phyloP scores from a whole-genome alignment of 495 filamentous ascomycete species.

The Tuber magnatum region DNA sequence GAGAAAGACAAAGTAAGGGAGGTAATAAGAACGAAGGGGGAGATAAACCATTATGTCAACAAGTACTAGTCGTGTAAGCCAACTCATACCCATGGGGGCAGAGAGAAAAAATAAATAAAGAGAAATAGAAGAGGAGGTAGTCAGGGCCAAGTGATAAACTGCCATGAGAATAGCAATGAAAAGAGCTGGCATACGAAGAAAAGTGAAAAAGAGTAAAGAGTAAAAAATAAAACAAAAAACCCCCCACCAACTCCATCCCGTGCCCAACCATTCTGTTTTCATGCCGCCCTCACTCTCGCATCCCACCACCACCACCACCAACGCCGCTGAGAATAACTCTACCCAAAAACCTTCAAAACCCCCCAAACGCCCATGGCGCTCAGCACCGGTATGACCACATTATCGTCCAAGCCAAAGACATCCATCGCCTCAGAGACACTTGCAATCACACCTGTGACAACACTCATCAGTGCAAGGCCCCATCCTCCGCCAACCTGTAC shows the following conservation, averaged over 20 bases:
- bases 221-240: background rate
- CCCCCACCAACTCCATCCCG: slow-evolving; percentile 1
- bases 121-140: background rate
- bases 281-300: slow-evolving; percentile 18
- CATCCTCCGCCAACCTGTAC: slow-evolving; percentile 56
- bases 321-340: slow-evolving; percentile 36
- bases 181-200: background rate
- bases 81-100: background rate
- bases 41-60: background rate
- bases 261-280: background rate
- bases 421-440: slow-evolving; percentile 85
- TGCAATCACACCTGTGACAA: slow-evolving; percentile 80
- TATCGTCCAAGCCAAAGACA: slow-evolving; percentile 90
- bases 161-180: background rate
- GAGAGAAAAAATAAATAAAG: background rate
- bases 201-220: background rate
- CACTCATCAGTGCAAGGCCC: slow-evolving; percentile 76
- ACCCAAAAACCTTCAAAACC: slow-evolving; percentile 86
- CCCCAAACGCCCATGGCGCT: slow-evolving; percentile 88
- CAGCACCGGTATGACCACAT: slow-evolving; percentile 88
- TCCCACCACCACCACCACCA: slow-evolving; percentile 31
- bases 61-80: background rate
- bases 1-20: background rate
- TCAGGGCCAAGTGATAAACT: background rate
- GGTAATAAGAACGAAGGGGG: background rate